phyloP scores from a whole-genome alignment of 495 filamentous ascomycete species.

The Tuber magnatum region DNA sequence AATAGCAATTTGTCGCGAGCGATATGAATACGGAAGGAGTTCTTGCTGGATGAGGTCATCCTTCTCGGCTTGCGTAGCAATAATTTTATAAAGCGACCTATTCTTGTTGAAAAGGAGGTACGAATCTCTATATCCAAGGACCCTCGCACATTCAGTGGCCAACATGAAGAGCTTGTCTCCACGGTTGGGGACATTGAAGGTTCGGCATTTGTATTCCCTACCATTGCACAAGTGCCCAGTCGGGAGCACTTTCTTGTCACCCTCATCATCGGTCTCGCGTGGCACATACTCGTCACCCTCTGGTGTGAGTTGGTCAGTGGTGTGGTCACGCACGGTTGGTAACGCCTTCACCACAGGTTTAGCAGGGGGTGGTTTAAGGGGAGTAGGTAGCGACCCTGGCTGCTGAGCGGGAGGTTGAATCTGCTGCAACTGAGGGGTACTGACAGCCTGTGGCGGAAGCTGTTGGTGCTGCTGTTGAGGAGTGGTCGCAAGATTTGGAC shows the following conservation, averaged over 20 bases:
- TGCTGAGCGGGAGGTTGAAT: conserved; percentile 59
- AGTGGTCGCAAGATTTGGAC: conserved; percentile 37
- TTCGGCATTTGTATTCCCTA: conserved; percentile 86
- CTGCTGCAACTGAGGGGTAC: conserved; percentile 72
- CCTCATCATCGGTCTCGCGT: conserved; percentile 83
- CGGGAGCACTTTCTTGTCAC: conserved; percentile 83
- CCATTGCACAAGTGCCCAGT: conserved; percentile 74
- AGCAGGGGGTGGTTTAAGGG: conserved; percentile 76
- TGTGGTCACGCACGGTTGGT: conserved; percentile 93
- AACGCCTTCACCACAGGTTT: conserved; percentile 89
- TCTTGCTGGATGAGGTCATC: conserved; percentile 93
- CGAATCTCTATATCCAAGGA: conserved; percentile 91
- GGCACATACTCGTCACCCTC: conserved; percentile 96
- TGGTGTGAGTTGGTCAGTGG: conserved; percentile 85
- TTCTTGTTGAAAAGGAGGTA: conserved; percentile 99
- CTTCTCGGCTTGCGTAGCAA: conserved; percentile 91
- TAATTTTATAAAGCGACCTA: conserved; percentile 93
- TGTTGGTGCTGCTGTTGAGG: conserved; percentile 46
- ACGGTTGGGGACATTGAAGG: conserved; percentile 83
- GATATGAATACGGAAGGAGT: conserved; percentile 93
- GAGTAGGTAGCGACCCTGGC: conserved; percentile 64
- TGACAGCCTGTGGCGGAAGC: conserved; percentile 51
- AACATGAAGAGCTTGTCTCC: conserved; percentile 97
- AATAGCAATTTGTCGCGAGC: conserved; percentile 95
- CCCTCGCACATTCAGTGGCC: conserved; percentile 92